Evolutionary conservation across 148 eudicot genomes (phyloP), one percentile per base, ranked within the genome.

Genomic region (Fallopia convolvulus): DNA sequence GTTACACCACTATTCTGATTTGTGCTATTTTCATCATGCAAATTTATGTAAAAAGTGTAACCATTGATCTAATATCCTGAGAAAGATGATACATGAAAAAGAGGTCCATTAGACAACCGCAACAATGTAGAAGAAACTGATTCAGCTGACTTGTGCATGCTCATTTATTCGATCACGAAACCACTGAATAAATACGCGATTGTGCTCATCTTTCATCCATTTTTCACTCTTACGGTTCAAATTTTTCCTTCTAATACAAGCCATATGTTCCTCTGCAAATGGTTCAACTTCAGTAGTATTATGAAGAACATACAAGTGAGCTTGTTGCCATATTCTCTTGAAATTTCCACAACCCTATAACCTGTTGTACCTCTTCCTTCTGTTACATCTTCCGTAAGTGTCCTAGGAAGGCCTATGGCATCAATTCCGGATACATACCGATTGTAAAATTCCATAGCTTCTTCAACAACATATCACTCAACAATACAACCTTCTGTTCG

Each of bases 401-500:
- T 8, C 41, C 13, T 68, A 68, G 72, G 72, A 68, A 68, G 72
- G 26, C 75, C 75, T 39, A 72, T 72, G 8, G 42, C 60, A 23
- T 5, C 36, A 63, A 12, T 32, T 4, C 21, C 4, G 3, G 17
- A 68, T 68, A 68, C 6, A 68, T 32, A 68, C 39, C 42, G 7
- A 6, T 4, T 26, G 42, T 32, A 33, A 65, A 79, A 44, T 12
- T 52, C 39, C 6, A 74, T 39, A 11, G 36, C 56, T 77, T 79
- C 81, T 23, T 71, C 74, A 2, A 71, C 74, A 7, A 63, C 47
- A 7, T 74, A 77, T 8, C 74, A 17, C 46, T 81, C 83, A 63
- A 77, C 76, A 30, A 81, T 81, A 53, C 75, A 72, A 3, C 77
- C 77, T 40, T 81, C 58, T 0, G 44, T 80, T 3, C 56, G 75